A percentile compares a stretch with the other conserved stretches of the same genome.
Conservation (phyloP, 2,329 filamentous ascomycete species). For the Tolypocladium sp. region DNA sequence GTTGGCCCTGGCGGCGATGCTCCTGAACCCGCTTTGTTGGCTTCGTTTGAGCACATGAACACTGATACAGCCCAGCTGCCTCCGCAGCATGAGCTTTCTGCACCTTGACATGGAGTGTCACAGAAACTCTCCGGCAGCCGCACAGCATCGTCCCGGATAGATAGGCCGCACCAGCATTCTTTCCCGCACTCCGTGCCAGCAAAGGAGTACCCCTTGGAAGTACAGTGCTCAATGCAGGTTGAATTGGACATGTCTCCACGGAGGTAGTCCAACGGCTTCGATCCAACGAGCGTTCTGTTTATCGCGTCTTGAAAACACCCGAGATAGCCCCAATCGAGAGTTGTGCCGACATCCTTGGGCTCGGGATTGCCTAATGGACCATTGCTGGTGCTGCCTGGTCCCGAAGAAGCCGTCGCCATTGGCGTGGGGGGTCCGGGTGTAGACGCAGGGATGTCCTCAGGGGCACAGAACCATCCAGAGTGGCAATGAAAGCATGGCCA, state of each 20-base stretch:
- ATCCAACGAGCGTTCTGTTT: conserved; percentile 10
- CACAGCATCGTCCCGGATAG: conserved; percentile 12
- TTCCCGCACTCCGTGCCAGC: conserved; percentile 40
- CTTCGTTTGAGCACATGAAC: conserved; percentile 3
- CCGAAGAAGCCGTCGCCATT: neutral
- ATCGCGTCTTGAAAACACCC: conserved; percentile 21
- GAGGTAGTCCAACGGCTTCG: conserved; percentile 14
- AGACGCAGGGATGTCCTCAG: neutral
- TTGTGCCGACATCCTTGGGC: neutral
- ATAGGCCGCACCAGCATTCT: conserved; percentile 42
- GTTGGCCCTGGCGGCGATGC: neutral
- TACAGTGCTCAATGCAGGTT: conserved; percentile 39
- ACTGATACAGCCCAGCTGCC: conserved; percentile 17
- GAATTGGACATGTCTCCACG: conserved; percentile 35
- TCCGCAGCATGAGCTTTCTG: conserved; percentile 10
- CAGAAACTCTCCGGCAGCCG: conserved; percentile 15
- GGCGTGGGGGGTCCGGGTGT: neutral
- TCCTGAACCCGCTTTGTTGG: neutral
- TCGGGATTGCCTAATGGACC: neutral
- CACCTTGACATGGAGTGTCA: conserved; percentile 10
- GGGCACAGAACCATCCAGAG: conserved; percentile 18
- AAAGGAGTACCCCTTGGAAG: conserved; percentile 25
- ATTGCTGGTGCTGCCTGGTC: neutral
- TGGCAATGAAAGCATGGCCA: conserved; percentile 22
- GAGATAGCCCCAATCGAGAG: conserved; percentile 15